Percentiles rank a stretch among this genome's conserved stretches.
phyloP scores from a whole-genome alignment of 139 green algal genomes.

The Chlorokybus atmophyticus region DNA sequence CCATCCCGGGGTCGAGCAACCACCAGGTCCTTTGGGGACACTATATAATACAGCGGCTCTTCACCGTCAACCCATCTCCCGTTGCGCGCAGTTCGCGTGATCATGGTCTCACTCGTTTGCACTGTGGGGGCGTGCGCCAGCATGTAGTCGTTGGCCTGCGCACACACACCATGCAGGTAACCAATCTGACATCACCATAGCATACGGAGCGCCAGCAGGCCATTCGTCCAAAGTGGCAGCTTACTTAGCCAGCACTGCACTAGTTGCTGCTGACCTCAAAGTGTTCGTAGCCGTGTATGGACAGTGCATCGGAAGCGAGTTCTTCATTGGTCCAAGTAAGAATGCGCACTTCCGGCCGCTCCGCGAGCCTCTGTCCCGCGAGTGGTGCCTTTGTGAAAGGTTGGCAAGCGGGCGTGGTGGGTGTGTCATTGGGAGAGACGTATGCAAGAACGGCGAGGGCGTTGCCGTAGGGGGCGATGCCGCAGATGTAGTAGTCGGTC shows the following conservation, averaged over 20 bases:
- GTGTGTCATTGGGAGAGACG: too few species aligned
- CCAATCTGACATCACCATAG: constrained; percentile 5
- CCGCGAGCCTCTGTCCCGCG: too few species aligned
- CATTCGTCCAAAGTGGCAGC: too few species aligned
- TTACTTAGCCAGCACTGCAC: too few species aligned
- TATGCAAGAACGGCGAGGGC: too few species aligned
- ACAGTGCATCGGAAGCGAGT: constrained; percentile 35
- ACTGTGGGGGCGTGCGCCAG: constrained; percentile 18
- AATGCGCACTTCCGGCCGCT: constrained; percentile 33
- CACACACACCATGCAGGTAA: neutral
- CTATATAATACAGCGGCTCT: constrained; percentile 54
- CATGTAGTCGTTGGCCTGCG: constrained; percentile 19
- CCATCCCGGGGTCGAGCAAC: constrained; percentile 43
- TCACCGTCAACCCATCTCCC: constrained; percentile 18
- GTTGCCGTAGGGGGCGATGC: constrained; percentile 56
- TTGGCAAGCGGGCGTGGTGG: too few species aligned
- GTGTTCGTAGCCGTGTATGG: constrained; percentile 30
- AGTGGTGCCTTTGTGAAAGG: too few species aligned
- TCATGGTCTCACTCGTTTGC: neutral
- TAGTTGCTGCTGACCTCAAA: too few species aligned
- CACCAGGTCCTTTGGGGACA: constrained; percentile 23
- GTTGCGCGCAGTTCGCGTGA: neutral
- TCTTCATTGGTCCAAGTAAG: constrained; percentile 34
- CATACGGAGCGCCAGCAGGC: too few species aligned
- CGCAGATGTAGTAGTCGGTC: constrained; percentile 39